A percentile compares a stretch with the other conserved stretches of the same genome.
phyloP scores from a whole-genome alignment of 345 rosid species.

The Populus tremula region DNA sequence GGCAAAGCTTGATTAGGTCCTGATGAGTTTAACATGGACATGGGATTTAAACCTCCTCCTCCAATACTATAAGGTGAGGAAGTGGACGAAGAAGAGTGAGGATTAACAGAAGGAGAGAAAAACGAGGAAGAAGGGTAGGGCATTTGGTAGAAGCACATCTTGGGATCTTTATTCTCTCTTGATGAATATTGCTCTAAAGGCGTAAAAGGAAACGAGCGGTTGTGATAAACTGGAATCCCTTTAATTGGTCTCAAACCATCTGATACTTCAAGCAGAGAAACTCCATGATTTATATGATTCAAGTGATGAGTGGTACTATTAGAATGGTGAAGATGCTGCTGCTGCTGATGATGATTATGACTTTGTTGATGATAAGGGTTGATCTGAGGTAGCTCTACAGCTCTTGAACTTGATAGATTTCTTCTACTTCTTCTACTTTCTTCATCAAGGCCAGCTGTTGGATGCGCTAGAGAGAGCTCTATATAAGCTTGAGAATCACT shows the following conservation, averaged over 20 bases:
- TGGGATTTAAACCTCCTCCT: constrained; percentile 51
- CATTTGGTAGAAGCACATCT: constrained; percentile 42
- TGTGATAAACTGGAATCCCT: constrained; percentile 81
- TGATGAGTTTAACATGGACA: constrained; percentile 43
- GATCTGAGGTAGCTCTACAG: constrained; percentile 13
- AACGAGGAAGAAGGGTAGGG: constrained; percentile 35
- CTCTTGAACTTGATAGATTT: constrained; percentile 4
- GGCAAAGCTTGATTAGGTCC: constrained; percentile 18
- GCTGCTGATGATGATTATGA: constrained; percentile 17
- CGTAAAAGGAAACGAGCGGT: constrained; percentile 57
- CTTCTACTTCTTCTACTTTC: constrained; percentile 2
- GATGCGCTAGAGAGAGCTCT: constrained; percentile 48
- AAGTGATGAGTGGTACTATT: background rate
- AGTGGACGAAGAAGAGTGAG: constrained; percentile 37
- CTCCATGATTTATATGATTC: constrained; percentile 29
- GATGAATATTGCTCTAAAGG: constrained; percentile 17
- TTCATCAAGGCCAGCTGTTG: constrained; percentile 5
- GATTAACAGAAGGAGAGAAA: constrained; percentile 21
- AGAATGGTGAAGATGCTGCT: background rate
- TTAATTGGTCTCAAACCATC: constrained; percentile 62
- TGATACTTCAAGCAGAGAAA: constrained; percentile 31
- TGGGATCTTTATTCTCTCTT: constrained; percentile 40
- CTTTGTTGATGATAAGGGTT: constrained; percentile 27
- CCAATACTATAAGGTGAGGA: constrained; percentile 41
- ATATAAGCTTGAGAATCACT: constrained; percentile 27